Evolutionary conservation across 73 alveolate species (phyloP).

Genomic region (Effrenium voratum): DNA sequence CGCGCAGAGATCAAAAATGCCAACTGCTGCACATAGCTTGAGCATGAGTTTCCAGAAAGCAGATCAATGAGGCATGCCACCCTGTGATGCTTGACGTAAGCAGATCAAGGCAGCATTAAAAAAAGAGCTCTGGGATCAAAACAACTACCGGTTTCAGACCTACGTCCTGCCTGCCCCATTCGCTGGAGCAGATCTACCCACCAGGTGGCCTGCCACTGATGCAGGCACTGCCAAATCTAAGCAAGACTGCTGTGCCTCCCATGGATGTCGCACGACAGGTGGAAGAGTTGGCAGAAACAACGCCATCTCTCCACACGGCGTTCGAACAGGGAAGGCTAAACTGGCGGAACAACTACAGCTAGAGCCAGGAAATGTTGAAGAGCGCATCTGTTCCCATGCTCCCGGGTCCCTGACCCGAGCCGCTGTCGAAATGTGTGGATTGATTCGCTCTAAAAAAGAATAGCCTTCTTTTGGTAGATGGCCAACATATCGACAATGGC

Average conservation of each 20-base stretch:
- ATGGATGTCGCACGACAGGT: conserved; percentile 56
- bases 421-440: too few relatives aligned
- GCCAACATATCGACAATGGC: too few relatives aligned
- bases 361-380: not conserved
- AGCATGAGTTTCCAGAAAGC: not conserved
- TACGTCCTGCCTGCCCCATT: conserved; percentile 30
- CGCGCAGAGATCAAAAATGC: not conserved
- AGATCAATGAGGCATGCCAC: not conserved
- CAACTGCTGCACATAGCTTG: not conserved
- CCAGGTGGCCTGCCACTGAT: conserved; percentile 30
- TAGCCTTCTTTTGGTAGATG: too few relatives aligned
- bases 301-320: not conserved
- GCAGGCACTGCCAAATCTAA: not conserved
- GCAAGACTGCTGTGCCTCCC: conserved; percentile 35
- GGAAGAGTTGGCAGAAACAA: conserved; percentile 43
- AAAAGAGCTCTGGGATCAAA: not conserved
- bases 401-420: too few relatives aligned
- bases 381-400: not conserved
- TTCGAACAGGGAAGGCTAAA: not conserved
- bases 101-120: not conserved
- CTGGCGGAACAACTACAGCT: not conserved
- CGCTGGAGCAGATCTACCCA: conserved; percentile 72
- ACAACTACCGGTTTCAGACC: not conserved
- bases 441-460: not conserved
- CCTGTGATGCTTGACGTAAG: not conserved